A percentile compares a stretch with the other conserved stretches of the same genome.
Evolutionary conservation across 164 flowering plant genomes (phyloP).

Genomic region (Nelumbo lutea): DNA sequence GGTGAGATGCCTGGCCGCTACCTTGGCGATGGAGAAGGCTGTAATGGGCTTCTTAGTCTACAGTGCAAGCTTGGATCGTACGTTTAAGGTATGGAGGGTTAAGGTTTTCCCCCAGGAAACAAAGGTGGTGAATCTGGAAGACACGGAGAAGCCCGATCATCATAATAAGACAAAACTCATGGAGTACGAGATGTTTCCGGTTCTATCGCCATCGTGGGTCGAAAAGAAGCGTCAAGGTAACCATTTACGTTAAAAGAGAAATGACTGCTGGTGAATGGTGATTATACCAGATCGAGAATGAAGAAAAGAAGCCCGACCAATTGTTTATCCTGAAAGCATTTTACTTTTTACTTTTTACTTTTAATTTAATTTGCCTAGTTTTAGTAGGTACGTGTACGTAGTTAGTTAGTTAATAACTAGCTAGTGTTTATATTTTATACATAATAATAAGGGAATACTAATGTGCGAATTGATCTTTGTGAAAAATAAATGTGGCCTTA

Average conservation of each 20-base stretch:
- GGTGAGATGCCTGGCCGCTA: conserved; percentile 45
- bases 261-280: no score
- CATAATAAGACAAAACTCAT: conserved; percentile 4
- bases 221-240: conserved; percentile 47
- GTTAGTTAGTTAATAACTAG: no score
- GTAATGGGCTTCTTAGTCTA: conserved; percentile 33
- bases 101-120: conserved; percentile 27
- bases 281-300: no score
- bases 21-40: conserved; percentile 29
- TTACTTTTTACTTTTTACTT: no score
- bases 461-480: no score
- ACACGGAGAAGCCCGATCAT: conserved; percentile 3
- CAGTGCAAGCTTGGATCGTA: conserved; percentile 42
- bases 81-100: conserved; percentile 48
- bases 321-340: no score
- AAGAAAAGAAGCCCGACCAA: no score
- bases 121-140: conserved; percentile 11
- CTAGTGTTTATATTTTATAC: no score
- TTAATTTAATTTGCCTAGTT: no score
- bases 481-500: no score
- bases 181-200: conserved; percentile 46
- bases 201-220: conserved; percentile 75
- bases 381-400: no score
- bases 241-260: conserved; percentile 1
- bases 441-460: no score